Conservation (phyloP, 2,329 filamentous ascomycete genomes). For the Huntiella savannae region DNA sequence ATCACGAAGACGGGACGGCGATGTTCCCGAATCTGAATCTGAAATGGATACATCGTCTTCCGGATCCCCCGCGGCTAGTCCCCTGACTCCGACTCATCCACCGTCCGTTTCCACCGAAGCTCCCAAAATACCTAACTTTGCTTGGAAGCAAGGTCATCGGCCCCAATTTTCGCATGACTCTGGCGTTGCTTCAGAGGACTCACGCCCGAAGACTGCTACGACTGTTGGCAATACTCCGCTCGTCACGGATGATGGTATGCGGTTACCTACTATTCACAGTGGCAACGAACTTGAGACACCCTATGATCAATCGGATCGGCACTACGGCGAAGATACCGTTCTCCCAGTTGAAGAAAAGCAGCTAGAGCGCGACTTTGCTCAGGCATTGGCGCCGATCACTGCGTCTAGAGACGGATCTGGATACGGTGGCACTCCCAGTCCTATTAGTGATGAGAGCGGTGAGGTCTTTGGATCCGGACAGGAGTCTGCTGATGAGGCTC, state of each 20-base stretch:
- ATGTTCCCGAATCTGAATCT: background rate
- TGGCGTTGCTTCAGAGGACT: conserved; percentile 1
- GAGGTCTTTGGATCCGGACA: conserved; percentile 10
- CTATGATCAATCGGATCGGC: conserved; percentile 17
- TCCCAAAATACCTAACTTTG: conserved; percentile 4
- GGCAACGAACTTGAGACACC: conserved; percentile 10
- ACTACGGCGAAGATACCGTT: conserved; percentile 2
- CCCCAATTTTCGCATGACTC: conserved; percentile 1
- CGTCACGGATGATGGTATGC: conserved; percentile 14
- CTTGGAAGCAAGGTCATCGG: conserved; percentile 4
- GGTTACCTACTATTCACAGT: conserved; percentile 12
- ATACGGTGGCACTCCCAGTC: conserved; percentile 21
- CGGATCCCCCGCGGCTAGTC: background rate
- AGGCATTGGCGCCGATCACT: conserved; percentile 52
- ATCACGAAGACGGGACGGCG: conserved; percentile 2
- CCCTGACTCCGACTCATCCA: background rate
- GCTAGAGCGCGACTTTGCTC: conserved; percentile 32
- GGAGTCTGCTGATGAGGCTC: conserved; percentile 5
- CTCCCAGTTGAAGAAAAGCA: conserved; percentile 2
- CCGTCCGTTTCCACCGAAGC: background rate
- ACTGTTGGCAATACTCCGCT: background rate
- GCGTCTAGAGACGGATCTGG: conserved; percentile 48
- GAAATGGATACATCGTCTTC: background rate
- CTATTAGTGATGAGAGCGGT: conserved; percentile 19
- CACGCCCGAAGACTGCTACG: background rate